Base-by-base conservation (phyloP, 1,139 yeast genomes). In the Pichia kudriavzevii region DNA sequence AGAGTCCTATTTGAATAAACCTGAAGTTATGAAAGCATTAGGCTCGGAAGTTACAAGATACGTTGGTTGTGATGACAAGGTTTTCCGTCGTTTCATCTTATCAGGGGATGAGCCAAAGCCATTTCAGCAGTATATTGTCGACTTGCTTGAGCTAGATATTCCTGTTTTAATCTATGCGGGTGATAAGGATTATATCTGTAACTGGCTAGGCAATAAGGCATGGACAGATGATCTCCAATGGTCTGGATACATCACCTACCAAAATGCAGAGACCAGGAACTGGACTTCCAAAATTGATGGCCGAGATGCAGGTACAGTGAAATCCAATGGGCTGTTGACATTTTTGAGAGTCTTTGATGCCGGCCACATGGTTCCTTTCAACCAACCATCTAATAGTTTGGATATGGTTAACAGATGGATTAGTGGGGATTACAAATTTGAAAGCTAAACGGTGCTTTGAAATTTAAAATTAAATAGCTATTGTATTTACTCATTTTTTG, bases 101-200 rank as follows among this genome's bases (percentile, higher is more conserved):
- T 59, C 71, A 14, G 84, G 83, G 27, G 93, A 81, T 56, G 74
- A 67, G 48, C 59, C 68, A 45, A 72, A 66, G 53, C 87, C 88
- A 4, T 79, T 73, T 69, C 82, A 77, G 44, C 70, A 68, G 28
- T 69, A 64, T 40, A 74, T 81, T 16, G 64, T 75, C 2, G 72
- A 72, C 41, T 59, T 79, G 35, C 62, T 80, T 38, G 78, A 79
- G 35, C 55, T 64, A 41, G 74, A 68, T 5, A 57, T 83, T 33
- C 94, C 94, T 12, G 84, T 82, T n/a, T 69, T 83, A 52, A 69
- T 82, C 42, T 83, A 83, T 51, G 94, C 91, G 13, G 94, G 94
- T 53, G 94, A 83, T 59, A 81, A 82, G 61, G 94, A 83, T 59
- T 84, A 74, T 59, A 83, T 84, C 49, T 84, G 95, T 63, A 84